Conservation (phyloP, 2,329 filamentous ascomycete species). For the Moelleriella libera region DNA sequence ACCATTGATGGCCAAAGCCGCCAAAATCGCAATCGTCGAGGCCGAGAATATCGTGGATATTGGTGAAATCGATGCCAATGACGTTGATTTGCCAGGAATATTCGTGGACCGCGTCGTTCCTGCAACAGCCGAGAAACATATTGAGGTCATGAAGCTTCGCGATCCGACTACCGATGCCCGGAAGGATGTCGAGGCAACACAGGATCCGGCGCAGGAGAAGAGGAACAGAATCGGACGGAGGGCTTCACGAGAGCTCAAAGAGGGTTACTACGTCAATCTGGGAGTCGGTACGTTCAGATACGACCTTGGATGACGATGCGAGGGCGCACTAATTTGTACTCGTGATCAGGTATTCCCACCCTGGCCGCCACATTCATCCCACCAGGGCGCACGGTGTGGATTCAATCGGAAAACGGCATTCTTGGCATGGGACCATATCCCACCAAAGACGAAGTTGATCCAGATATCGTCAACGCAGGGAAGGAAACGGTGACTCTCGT, state of each 20-base stretch:
- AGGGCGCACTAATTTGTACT: background rate
- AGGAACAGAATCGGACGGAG: constrained; percentile 61
- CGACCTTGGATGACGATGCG: background rate
- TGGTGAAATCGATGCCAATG: constrained; percentile 58
- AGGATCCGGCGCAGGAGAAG: constrained; percentile 33
- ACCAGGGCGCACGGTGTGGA: constrained; percentile 56
- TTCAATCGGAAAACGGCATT: constrained; percentile 79
- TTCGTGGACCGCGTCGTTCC: constrained; percentile 72
- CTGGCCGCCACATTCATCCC: constrained; percentile 68
- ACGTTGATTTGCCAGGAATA: constrained; percentile 68
- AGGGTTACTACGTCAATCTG: constrained; percentile 68
- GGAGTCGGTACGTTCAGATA: constrained; percentile 38
- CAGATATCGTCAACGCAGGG: constrained; percentile 73
- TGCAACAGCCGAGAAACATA: constrained; percentile 53
- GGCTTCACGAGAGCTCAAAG: constrained; percentile 67
- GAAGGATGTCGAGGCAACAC: constrained; percentile 17
- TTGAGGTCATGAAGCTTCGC: constrained; percentile 54
- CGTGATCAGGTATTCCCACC: constrained; percentile 56
- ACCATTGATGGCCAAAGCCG: constrained; percentile 69
- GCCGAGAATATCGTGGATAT: constrained; percentile 70
- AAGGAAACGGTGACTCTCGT: constrained; percentile 77
- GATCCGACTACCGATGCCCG: constrained; percentile 22
- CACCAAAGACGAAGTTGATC: constrained; percentile 54
- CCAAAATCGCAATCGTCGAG: constrained; percentile 65
- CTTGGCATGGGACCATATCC: constrained; percentile 75